These are phyloP conservation scores for Pseudophaeomoniella oleicola DNA, from an alignment of 2,329 filamentous ascomycete genomes.

Conservation along the genomic window DNA sequence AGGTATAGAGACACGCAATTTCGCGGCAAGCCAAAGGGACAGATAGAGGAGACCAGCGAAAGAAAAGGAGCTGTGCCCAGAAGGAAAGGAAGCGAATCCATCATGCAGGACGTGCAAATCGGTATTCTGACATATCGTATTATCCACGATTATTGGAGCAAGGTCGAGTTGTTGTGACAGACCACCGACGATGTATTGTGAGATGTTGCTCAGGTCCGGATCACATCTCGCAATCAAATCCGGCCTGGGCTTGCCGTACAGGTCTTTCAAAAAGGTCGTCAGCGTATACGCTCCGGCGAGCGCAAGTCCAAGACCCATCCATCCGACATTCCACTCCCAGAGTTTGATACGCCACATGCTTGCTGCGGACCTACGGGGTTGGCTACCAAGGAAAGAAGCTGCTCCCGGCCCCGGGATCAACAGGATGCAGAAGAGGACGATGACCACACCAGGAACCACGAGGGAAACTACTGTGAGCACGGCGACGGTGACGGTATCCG, in stretches of 20 bases:
- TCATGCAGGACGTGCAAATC: conserved; percentile 52
- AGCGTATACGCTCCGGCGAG: conserved; percentile 62
- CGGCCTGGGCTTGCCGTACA: conserved; percentile 51
- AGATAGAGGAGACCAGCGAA: conserved; percentile 75
- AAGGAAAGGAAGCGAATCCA: conserved; percentile 74
- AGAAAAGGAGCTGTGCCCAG: conserved; percentile 59
- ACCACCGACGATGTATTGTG: conserved; percentile 48
- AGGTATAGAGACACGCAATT: conserved; percentile 32
- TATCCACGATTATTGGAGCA: conserved; percentile 57
- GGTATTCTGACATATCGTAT: conserved; percentile 57
- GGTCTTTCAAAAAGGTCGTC: conserved; percentile 70
- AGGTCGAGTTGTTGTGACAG: conserved; percentile 34
- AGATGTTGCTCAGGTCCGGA: conserved; percentile 54
- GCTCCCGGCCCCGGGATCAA: conserved; percentile 61
- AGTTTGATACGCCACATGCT: conserved; percentile 64
- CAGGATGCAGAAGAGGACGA: conserved; percentile 52
- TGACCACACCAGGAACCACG: conserved; percentile 50
- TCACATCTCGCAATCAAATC: conserved; percentile 56
- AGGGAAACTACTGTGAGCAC: conserved; percentile 51
- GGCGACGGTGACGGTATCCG: conserved; percentile 57
- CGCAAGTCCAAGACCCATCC: conserved; percentile 65
- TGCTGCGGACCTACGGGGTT: too few species aligned
- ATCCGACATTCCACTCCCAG: conserved; percentile 80
- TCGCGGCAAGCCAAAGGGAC: conserved; percentile 65
- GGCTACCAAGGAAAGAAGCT: too few species aligned